Percentiles rank a stretch among this genome's conserved stretches.
phyloP scores from a whole-genome alignment of 768 basidiomycete species.

The Flagelloscypha sp. region DNA sequence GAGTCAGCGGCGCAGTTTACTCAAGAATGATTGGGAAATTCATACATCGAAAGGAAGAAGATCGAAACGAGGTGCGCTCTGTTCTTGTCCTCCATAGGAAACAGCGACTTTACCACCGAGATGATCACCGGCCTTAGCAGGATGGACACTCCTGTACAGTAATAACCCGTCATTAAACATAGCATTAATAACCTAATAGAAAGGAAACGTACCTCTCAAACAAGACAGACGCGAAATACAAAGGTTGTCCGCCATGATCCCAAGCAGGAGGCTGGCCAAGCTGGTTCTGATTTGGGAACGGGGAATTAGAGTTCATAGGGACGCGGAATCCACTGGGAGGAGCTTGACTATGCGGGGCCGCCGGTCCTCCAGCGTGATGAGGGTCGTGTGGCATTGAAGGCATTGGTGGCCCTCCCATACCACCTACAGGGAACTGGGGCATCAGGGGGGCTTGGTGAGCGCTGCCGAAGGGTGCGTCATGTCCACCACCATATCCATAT shows the following conservation, averaged over 20 bases:
- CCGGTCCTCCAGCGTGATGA: slow-evolving; percentile 1
- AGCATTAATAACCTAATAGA: too few relatives aligned
- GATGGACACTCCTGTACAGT: slow-evolving; percentile 64
- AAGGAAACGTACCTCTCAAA: too few relatives aligned
- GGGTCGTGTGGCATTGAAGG: slow-evolving; percentile 7
- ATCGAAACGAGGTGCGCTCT: slow-evolving; percentile 58
- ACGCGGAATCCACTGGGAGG: slow-evolving; percentile 65
- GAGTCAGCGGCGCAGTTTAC: too few relatives aligned
- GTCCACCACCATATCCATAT: too few relatives aligned
- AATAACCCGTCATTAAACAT: too few relatives aligned
- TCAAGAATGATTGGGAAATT: too few relatives aligned
- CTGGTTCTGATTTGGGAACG: slow-evolving; percentile 28
- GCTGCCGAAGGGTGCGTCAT: too few relatives aligned
- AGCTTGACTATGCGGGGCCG: slow-evolving; percentile 12
- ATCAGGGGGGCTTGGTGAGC: slow-evolving; percentile 8
- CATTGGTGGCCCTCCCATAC: slow-evolving; percentile 7
- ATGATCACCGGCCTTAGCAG: slow-evolving; percentile 69
- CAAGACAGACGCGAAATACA: too few relatives aligned
- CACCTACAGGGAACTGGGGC: slow-evolving; percentile 3
- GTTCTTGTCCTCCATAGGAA: slow-evolving; percentile 56
- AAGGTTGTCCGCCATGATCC: background rate
- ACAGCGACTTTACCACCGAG: slow-evolving; percentile 47
- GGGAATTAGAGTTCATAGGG: slow-evolving; percentile 34
- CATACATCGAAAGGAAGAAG: slow-evolving; percentile 66
- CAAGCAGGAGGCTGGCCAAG: slow-evolving; percentile 22